Base-by-base conservation (phyloP, 2,329 filamentous ascomycete genomes). In the Pseudogymnoascus sp. region DNA sequence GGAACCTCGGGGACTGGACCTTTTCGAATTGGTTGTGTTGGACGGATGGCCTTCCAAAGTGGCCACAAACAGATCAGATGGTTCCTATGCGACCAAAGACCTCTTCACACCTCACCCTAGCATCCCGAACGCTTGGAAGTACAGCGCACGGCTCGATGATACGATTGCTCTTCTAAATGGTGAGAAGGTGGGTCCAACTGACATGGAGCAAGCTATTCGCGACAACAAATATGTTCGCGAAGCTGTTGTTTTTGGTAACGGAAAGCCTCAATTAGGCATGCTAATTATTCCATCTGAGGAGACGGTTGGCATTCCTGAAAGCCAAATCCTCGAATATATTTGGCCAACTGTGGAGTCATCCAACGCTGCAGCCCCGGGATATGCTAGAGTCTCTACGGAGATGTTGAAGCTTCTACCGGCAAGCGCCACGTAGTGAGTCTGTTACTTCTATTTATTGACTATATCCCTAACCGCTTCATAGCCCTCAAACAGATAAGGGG, bases 171-270 rank as follows among this genome's bases (percentile, higher is more conserved):
- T 81, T 1, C 67, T 75, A 36, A 80, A 81, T 36, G 78, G 78
- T 2, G 78, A 80, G 64, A 81, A 81, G 61, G 76, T 79, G 0
- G 68, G 78, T 0, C 79, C 78, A 0, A 65, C 79, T 1, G 73
- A 73, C 0, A 75, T 77, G 4, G 86, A 88, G 68, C 78, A 80
- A 3, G 74, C 76, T 0, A 78, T 86, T 6, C 74, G 82, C 7
- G 77, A 83, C 59, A 74, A 81, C 57, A 72, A 75, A 3, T 70
- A 79, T 0, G 80, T 87, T 0, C 74, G 77, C 14, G 85, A 87
- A 62, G 79, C 79, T 0, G 74, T 85, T 2, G 77, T 85, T 0
- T 85, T 86, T 63, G 84, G 84, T 0, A 76, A 78, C 1, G 81
- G 79, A 7, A 77, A 76, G 57, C 74, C 78, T 0, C 74, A 79